Conservation (phyloP, 306 rosid species). For the Psophocarpus tetragonolobus region DNA sequence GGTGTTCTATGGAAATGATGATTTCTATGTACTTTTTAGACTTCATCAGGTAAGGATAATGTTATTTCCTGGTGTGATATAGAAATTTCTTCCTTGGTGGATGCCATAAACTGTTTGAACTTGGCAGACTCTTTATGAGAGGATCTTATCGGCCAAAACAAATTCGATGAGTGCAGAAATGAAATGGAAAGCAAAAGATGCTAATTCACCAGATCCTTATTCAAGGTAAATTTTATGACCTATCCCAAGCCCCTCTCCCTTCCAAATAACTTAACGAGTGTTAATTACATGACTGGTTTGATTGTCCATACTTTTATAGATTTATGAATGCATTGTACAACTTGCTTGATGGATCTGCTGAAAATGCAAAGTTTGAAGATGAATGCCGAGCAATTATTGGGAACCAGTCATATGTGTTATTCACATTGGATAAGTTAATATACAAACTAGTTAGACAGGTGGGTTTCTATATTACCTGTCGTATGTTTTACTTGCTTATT, state of each 20-base stretch:
- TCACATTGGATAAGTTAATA: constrained; percentile 92
- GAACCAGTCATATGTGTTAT: constrained; percentile 87
- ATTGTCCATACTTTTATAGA: constrained; percentile 45
- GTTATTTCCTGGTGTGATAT: neutral
- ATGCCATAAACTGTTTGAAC: constrained; percentile 40
- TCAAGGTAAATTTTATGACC: constrained; percentile 53
- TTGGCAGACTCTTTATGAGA: constrained; percentile 81
- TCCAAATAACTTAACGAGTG: neutral
- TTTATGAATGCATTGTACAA: constrained; percentile 79
- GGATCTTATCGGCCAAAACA: constrained; percentile 79
- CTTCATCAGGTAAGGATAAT: constrained; percentile 86
- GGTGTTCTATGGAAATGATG: constrained; percentile 90
- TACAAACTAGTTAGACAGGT: constrained; percentile 95
- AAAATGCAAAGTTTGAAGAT: constrained; percentile 93
- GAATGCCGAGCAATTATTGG: constrained; percentile 95
- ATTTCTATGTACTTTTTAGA: constrained; percentile 85
- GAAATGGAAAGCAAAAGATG: constrained; percentile 73
- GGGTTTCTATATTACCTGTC: neutral
- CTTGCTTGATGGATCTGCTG: constrained; percentile 89
- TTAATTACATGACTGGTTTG: neutral
- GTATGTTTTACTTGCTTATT: constrained; percentile 19
- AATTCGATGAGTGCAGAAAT: constrained; percentile 68
- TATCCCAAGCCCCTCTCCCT: neutral
- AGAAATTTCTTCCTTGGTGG: constrained; percentile 7
- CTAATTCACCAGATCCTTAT: constrained; percentile 63